Percentiles rank a stretch among this genome's conserved stretches.
These are phyloP conservation scores for Stereum hirsutum DNA, from an alignment of 1,284 basidiomycete species.

Conservation along the genomic window DNA sequence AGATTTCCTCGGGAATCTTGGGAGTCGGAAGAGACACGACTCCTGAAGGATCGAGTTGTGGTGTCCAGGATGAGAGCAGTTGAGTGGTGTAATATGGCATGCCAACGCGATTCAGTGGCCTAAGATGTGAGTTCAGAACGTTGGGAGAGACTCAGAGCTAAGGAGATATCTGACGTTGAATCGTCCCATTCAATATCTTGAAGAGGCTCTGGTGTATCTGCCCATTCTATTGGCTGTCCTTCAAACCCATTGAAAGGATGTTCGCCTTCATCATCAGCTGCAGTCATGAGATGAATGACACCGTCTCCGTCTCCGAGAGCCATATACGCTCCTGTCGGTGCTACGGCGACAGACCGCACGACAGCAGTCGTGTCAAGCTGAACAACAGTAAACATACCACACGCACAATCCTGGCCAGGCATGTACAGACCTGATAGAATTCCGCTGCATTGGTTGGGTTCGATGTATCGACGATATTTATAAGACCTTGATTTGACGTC, in stretches of 20 bases:
- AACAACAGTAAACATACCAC: conserved; percentile 8
- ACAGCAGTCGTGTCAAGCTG: conserved; percentile 67
- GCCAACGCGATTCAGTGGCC: conserved; percentile 85
- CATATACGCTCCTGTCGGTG: conserved; percentile 82
- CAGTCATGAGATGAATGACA: conserved; percentile 77
- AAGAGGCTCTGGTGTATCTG: conserved; percentile 63
- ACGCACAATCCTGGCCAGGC: not conserved
- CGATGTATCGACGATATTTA: conserved; percentile 84
- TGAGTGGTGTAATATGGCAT: conserved; percentile 79
- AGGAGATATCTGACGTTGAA: conserved; percentile 48
- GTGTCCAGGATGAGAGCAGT: conserved; percentile 77
- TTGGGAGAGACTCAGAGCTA: not conserved
- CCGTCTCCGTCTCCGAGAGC: conserved; percentile 92
- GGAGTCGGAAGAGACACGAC: conserved; percentile 52
- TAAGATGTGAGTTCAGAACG: conserved; percentile 18
- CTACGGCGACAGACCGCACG: conserved; percentile 76
- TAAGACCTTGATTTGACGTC: conserved; percentile 76
- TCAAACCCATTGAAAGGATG: conserved; percentile 85
- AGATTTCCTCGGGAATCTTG: conserved; percentile 73
- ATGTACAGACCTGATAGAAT: conserved; percentile 60
- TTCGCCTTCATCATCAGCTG: conserved; percentile 54
- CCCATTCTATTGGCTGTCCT: conserved; percentile 78
- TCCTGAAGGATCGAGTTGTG: conserved; percentile 38
- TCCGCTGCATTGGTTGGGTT: conserved; percentile 59
- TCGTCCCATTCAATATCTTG: conserved; percentile 78